Percentiles rank a stretch among this genome's conserved stretches.
Evolutionary conservation across 129 eudicot species (phyloP).

Genomic region (Flaveria trinervia): DNA sequence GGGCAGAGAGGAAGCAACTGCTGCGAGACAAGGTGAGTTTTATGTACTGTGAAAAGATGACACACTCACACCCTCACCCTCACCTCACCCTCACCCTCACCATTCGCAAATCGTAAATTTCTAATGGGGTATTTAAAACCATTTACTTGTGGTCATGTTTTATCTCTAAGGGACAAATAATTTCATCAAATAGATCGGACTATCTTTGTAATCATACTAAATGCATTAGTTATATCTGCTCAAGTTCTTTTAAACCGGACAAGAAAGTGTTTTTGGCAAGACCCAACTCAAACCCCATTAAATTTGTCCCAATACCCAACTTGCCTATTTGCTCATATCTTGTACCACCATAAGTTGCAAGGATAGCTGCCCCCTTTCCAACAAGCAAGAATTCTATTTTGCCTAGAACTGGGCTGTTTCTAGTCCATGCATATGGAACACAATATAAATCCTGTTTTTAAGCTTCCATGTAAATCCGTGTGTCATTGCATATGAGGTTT

Average conservation of each 20-base stretch:
- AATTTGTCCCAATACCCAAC: neutral
- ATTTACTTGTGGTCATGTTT: neutral
- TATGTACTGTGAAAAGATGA: neutral
- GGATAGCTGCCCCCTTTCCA: too few species aligned
- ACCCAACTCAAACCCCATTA: neutral
- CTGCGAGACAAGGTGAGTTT: slow-evolving; percentile 83
- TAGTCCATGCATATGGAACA: too few species aligned
- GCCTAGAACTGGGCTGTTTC: neutral
- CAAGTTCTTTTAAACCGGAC: neutral
- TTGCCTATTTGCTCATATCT: too few species aligned
- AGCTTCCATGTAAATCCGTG: neutral
- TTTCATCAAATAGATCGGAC: neutral
- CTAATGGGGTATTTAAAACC: neutral
- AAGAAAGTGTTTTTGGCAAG: neutral
- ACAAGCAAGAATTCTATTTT: too few species aligned
- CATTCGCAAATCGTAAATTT: neutral
- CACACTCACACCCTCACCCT: neutral
- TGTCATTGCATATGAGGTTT: slow-evolving; percentile 6
- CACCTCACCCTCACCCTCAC: neutral
- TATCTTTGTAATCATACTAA: neutral
- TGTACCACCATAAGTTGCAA: too few species aligned
- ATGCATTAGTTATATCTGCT: neutral
- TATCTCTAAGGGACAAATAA: neutral
- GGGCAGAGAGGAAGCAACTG: slow-evolving; percentile 84
- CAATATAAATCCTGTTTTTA: neutral